Evolutionary conservation across 1,284 basidiomycete genomes (phyloP), one percentile per base, ranked within the genome.

Genomic region (Rhodotorula sp.): DNA sequence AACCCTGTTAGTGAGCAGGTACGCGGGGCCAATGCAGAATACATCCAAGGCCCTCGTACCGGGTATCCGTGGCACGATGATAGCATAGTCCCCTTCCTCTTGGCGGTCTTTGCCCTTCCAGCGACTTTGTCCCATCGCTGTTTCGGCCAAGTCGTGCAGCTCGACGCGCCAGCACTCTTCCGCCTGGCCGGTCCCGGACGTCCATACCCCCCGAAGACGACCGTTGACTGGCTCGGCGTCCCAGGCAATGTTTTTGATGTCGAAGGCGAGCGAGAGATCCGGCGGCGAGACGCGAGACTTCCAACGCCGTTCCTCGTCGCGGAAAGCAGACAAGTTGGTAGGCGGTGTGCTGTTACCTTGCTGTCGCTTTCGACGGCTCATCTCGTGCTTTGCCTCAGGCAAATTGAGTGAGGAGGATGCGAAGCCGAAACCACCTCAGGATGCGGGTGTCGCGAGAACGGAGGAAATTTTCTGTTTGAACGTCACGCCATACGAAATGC

Each of bases 291-390:
- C 31, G 14, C 72, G 62, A 31, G 67, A 56, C 68, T 78, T 78
- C 72, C 71, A 78, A 23, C 58, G 67, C 18, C 72, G 69, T 48
- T 78, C 77, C 28, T 70, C 76, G 15, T 63, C 50, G n/a, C 77
- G 72, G 56, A 78, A 78, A 10, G 76, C 64, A 23, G 68, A 69
- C 28, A 55, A 59, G 54, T 61, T 65, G 10, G 64, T 50, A 12
- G 63, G 66, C 5, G 61, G 34, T 2, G 66, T 59, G 54, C 54
- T 55, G n/a, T 19, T 15, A 1, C 31, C 31, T 23, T n/a, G 16
- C 15, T 23, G 14, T 3, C 47, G n/a, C 55, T 62, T 67, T 19
- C 62, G 62, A 47, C 66, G 66, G 23, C 45, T 48, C 66, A 67
- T 67, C 21, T 47, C 3, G 31, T 5, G 60, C 23, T 15, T 12